Conservation (phyloP, 495 filamentous ascomycete genomes). For the Aspergillus panamensis region DNA sequence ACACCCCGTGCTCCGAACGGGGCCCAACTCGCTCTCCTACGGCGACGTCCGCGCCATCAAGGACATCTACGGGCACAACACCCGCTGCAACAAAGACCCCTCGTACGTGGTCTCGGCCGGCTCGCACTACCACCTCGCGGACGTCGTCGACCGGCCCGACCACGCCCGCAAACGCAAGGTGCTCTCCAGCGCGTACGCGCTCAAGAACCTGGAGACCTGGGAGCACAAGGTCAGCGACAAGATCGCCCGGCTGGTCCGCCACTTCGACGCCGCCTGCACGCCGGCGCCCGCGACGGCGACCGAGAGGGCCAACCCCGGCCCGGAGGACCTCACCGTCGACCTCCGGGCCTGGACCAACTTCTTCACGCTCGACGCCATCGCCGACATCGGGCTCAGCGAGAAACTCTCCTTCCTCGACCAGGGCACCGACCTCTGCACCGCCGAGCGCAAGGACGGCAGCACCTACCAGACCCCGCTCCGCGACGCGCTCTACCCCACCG, state of each 20-base stretch:
- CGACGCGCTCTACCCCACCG: constrained; percentile 45
- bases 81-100: constrained; percentile 47
- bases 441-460: constrained; percentile 40
- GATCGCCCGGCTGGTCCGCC: constrained; percentile 38
- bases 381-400: constrained; percentile 51
- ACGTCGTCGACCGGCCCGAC: constrained; percentile 47
- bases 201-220: constrained; percentile 54
- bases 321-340: constrained; percentile 35
- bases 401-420: constrained; percentile 50
- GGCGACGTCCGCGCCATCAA: constrained; percentile 46
- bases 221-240: constrained; percentile 55
- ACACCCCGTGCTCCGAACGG: constrained; percentile 48
- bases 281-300: constrained; percentile 21
- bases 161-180: constrained; percentile 50
- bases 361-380: constrained; percentile 50
- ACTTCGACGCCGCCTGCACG: constrained; percentile 37
- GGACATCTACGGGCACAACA: constrained; percentile 55
- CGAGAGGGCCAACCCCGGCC: constrained; percentile 4
- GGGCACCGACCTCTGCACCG: constrained; percentile 41
- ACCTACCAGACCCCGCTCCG: constrained; percentile 40
- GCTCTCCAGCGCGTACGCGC: constrained; percentile 49
- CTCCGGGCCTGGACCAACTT: constrained; percentile 44
- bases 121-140: constrained; percentile 42
- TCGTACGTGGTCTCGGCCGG: constrained; percentile 42
- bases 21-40: constrained; percentile 52